Evolutionary conservation across 306 rosid genomes (phyloP).

Genomic region (Lathyrus aphaca): DNA sequence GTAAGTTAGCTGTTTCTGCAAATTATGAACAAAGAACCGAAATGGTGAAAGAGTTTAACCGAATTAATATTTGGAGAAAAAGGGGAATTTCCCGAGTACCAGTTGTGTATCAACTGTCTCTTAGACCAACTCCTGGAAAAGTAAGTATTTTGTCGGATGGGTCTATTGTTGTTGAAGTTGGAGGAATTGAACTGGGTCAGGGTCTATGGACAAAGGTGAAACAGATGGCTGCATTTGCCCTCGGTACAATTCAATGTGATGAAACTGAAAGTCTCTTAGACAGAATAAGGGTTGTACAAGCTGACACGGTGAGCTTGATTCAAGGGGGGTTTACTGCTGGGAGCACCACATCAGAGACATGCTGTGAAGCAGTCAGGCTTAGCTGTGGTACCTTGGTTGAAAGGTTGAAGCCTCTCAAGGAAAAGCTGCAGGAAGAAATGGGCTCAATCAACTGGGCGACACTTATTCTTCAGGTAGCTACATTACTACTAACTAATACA

Average conservation of each 20-base stretch:
- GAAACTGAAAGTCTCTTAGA: conserved; percentile 53
- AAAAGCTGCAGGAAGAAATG: conserved; percentile 58
- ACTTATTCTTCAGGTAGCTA: conserved; percentile 72
- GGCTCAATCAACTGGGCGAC: conserved; percentile 71
- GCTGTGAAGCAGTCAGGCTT: conserved; percentile 86
- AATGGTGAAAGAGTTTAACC: conserved; percentile 66
- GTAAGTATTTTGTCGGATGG: conserved; percentile 77
- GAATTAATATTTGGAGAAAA: conserved; percentile 68
- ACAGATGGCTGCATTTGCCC: conserved; percentile 84
- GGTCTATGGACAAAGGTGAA: conserved; percentile 99
- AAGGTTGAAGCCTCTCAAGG: conserved; percentile 68
- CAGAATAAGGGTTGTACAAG: conserved; percentile 74
- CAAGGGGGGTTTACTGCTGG: conserved; percentile 92
- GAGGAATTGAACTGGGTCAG: conserved; percentile 94
- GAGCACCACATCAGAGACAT: conserved; percentile 94
- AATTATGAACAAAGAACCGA: conserved; percentile 56
- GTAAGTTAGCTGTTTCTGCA: conserved; percentile 63
- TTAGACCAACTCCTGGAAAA: conserved; percentile 80
- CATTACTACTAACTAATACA: neutral
- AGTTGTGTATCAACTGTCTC: conserved; percentile 41
- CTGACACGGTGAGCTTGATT: conserved; percentile 76
- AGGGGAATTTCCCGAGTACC: conserved; percentile 88
- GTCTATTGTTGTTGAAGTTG: conserved; percentile 83
- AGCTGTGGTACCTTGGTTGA: conserved; percentile 80
- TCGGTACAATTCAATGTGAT: conserved; percentile 60